phyloP scores from a whole-genome alignment of 1,284 basidiomycete genomes.

The Ustilago crameri region DNA sequence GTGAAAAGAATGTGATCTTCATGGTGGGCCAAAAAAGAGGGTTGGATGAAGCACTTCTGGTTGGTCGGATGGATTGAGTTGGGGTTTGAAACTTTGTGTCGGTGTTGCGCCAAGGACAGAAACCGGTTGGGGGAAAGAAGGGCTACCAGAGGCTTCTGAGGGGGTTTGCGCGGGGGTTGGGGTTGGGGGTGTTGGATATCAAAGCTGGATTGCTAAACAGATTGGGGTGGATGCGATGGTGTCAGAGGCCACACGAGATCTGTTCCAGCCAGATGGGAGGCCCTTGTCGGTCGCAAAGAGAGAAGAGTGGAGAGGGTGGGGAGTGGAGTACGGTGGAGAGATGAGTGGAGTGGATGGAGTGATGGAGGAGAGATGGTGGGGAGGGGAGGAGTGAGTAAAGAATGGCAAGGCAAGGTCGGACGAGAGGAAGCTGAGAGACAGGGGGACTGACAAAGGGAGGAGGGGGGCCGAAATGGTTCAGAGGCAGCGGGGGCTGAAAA shows the following conservation, averaged over 20 bases:
- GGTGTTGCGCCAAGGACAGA: not conserved
- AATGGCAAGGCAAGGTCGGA: not conserved
- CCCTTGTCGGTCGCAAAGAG: slow-evolving; percentile 24
- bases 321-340: slow-evolving; percentile 3
- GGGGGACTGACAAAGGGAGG: not conserved
- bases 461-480: slow-evolving; percentile 2
- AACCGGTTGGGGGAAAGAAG: slow-evolving; percentile 16
- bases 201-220: no score
- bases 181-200: slow-evolving; percentile 1
- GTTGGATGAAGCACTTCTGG: not conserved
- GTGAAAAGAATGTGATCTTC: slow-evolving; percentile 35
- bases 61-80: not conserved
- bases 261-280: slow-evolving; percentile 40
- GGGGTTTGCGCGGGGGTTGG: not conserved
- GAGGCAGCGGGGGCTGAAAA: slow-evolving; percentile 18
- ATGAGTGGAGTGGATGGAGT: slow-evolving; percentile 2
- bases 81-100: no score
- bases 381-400: not conserved
- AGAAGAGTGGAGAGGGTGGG: slow-evolving; percentile 2
- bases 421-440: not conserved
- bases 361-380: slow-evolving; percentile 6
- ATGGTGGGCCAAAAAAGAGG: slow-evolving; percentile 7
- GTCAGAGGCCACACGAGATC: slow-evolving; percentile 34
- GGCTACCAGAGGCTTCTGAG: slow-evolving; percentile 28
- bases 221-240: no score